A percentile compares a stretch with the other conserved stretches of the same genome.
Conservation (phyloP, 306 rosid genomes). For the Medicago lupulina region DNA sequence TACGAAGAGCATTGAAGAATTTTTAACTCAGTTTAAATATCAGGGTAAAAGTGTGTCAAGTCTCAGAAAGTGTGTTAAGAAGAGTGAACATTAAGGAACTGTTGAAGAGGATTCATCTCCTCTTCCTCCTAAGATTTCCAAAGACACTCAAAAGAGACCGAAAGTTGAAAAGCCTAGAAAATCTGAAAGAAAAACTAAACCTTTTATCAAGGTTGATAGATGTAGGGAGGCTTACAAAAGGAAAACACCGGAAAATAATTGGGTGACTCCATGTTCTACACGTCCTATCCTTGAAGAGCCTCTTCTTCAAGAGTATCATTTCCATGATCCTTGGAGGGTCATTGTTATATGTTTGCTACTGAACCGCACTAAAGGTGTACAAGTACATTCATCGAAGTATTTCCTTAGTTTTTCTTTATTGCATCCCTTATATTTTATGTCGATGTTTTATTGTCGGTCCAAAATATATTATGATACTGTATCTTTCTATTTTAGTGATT, state of each 20-base stretch:
- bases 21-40: not conserved
- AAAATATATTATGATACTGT: not conserved
- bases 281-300: conserved; percentile 37
- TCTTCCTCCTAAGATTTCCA: not conserved
- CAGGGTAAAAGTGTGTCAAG: not conserved
- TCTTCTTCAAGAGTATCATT: conserved; percentile 63
- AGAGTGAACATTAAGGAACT: not conserved
- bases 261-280: conserved; percentile 70
- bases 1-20: not conserved
- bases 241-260: conserved; percentile 54
- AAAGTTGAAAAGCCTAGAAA: not conserved
- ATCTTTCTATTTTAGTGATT: not conserved
- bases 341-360: conserved; percentile 73
- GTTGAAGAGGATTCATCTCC: not conserved
- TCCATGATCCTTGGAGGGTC: conserved; percentile 80
- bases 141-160: not conserved
- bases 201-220: conserved; percentile 49
- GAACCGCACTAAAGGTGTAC: conserved; percentile 59
- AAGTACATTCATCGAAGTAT: conserved; percentile 48
- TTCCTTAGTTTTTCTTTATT: not conserved
- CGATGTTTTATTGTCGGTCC: not conserved
- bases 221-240: conserved; percentile 60
- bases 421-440: not conserved
- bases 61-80: not conserved
- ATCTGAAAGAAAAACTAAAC: not conserved